Conservation (phyloP, 345 rosid species). For the Arabis alpina region DNA sequence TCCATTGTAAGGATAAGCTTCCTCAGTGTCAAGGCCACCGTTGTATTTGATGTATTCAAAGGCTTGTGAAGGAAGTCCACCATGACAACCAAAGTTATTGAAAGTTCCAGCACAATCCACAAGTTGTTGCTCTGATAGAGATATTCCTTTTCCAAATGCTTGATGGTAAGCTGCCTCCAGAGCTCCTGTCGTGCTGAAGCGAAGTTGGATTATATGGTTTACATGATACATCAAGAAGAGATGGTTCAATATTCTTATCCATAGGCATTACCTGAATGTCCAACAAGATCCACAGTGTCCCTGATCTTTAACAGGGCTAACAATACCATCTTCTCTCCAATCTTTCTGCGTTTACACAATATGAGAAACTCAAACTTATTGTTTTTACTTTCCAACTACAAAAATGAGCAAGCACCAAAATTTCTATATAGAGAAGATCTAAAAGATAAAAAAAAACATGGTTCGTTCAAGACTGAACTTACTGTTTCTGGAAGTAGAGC, state of each 20-base stretch:
- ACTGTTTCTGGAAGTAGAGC: slow-evolving; percentile 62
- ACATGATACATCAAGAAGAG: neutral
- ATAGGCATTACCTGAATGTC: slow-evolving; percentile 76
- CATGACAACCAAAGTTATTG: slow-evolving; percentile 81
- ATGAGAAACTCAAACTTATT: neutral
- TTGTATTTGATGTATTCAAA: slow-evolving; percentile 90
- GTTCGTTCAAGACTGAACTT: no score
- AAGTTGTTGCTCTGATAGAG: slow-evolving; percentile 89
- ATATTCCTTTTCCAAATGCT: slow-evolving; percentile 76
- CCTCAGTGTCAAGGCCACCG: slow-evolving; percentile 93
- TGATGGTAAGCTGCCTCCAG: slow-evolving; percentile 95
- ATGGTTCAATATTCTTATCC: neutral
- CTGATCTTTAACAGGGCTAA: slow-evolving; percentile 88
- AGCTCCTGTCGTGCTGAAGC: slow-evolving; percentile 83
- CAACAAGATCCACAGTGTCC: slow-evolving; percentile 98
- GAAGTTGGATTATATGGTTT: neutral
- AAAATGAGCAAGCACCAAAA: neutral
- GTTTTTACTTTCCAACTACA: neutral
- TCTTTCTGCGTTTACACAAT: slow-evolving; percentile 59
- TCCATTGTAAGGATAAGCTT: slow-evolving; percentile 76
- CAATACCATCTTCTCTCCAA: slow-evolving; percentile 84
- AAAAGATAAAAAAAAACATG: no score
- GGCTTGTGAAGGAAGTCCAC: slow-evolving; percentile 97
- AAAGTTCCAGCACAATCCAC: slow-evolving; percentile 90
- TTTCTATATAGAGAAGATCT: neutral